Conservation (phyloP, 139 green algal genomes). For the Micractinium sp. region DNA sequence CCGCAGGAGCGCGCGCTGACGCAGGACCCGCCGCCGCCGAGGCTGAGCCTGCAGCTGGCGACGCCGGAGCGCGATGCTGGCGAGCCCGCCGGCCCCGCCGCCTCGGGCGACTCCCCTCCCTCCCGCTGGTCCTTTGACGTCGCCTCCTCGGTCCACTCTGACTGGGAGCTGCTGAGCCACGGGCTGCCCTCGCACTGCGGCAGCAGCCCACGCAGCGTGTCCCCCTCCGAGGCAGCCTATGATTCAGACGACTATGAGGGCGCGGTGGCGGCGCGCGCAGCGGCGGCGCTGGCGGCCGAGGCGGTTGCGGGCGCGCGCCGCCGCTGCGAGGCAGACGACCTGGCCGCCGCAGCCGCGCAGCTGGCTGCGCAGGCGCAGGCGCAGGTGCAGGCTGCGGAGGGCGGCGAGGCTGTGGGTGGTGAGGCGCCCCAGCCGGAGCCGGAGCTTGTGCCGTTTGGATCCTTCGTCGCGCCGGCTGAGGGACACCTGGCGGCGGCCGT, state of each 20-base stretch:
- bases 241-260: constrained; percentile 7
- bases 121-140: background rate
- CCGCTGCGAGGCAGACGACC: background rate
- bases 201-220: constrained; percentile 19
- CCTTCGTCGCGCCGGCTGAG: background rate
- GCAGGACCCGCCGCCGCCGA: background rate
- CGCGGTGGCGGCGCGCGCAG: background rate
- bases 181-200: constrained; percentile 8
- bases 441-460: background rate
- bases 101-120: background rate
- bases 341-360: background rate
- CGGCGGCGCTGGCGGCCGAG: background rate
- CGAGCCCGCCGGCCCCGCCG: background rate
- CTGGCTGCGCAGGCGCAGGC: background rate
- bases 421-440: background rate
- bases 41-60: background rate
- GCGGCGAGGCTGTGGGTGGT: background rate
- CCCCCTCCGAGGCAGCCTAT: background rate
- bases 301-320: background rate
- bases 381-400: background rate
- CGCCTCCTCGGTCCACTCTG: background rate
- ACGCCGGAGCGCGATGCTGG: background rate
- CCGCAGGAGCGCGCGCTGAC: background rate
- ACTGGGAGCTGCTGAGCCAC: constrained; percentile 23
- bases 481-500: background rate